Conservation (phyloP, 1,284 basidiomycete species). For the Xerocomus nothofagi region DNA sequence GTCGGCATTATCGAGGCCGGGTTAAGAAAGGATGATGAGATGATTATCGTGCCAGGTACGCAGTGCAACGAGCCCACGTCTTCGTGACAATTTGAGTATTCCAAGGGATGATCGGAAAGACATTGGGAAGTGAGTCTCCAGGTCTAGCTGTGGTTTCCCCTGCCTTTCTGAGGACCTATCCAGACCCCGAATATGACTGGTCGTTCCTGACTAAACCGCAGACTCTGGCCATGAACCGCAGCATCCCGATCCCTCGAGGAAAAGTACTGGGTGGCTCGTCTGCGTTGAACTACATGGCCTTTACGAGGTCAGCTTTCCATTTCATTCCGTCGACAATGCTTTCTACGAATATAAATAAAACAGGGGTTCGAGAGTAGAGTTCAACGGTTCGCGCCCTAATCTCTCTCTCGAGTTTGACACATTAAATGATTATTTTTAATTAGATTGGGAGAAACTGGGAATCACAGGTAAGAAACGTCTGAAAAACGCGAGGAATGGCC, state of each 20-base stretch:
- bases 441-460: slow-evolving; percentile 23
- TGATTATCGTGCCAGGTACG: slow-evolving; percentile 16
- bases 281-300: slow-evolving; percentile 17
- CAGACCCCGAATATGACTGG: slow-evolving; percentile 24
- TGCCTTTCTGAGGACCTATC: background rate
- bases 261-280: slow-evolving; percentile 16
- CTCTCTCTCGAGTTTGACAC: background rate
- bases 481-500: background rate
- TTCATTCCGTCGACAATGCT: background rate
- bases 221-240: slow-evolving; percentile 3
- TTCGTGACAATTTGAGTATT: background rate
- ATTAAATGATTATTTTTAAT: background rate
- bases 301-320: slow-evolving; percentile 1
- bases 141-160: background rate
- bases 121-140: slow-evolving; percentile 8
- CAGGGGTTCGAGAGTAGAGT: slow-evolving; percentile 20
- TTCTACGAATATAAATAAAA: background rate
- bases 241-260: slow-evolving; percentile 8
- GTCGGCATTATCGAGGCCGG: slow-evolving; percentile 23
- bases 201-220: slow-evolving; percentile 17
- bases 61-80: background rate
- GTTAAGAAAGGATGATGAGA: slow-evolving; percentile 16
- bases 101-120: slow-evolving; percentile 18
- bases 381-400: background rate
- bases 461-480: slow-evolving; percentile 13